Base-by-base conservation (phyloP, 371 early-diverging fungal genomes). In the Rhizopus arrhizus region DNA sequence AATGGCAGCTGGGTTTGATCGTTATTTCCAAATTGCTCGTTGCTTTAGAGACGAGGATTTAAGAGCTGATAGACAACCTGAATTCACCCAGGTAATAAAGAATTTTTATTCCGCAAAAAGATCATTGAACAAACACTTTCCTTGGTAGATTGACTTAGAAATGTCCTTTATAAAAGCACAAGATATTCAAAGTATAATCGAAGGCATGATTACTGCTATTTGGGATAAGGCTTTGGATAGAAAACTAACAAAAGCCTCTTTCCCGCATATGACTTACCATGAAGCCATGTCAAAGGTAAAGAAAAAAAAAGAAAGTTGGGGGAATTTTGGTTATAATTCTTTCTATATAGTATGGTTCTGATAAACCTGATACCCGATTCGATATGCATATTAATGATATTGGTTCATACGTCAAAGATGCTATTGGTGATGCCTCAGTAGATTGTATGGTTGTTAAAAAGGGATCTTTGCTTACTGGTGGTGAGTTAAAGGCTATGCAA, bases 31-130 rank as follows among this genome's bases (percentile, higher is more conserved):
- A 70, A 86, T 96, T 55, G 96, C 95, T 5, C 82, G 90, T n/a
- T 96, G 96, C 69, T 96, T 94, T 66, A 80, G 96, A 56, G 95
- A 96, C 62, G 96, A 96, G 57, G 92, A 93, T 66, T 73, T 91
- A 48, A 81, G 95, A 32, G 87, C 93, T 0, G 95, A 96, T 69
- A 84, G 95, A 32, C 96, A 96, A 67, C 95, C 95, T 5, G 96
- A 96, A 66, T 96, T 96, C 57, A 95, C 95, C 2, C 95, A 95
- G 75, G 87, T 88, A 75, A 50, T 53, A 28, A 12, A 4, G 4
- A 60, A 22, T 15, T 5, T 5, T 1, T 5, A 13, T 43, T 11
- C 5, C 8, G 5, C 3, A 35, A 13, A 15, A 22, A 46, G 13
- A 9, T 43, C 33, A 16, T 53, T 22, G 52, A 15, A 8, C 7